phyloP scores from a whole-genome alignment of 306 rosid genomes.

The Cucurbita pepo region DNA sequence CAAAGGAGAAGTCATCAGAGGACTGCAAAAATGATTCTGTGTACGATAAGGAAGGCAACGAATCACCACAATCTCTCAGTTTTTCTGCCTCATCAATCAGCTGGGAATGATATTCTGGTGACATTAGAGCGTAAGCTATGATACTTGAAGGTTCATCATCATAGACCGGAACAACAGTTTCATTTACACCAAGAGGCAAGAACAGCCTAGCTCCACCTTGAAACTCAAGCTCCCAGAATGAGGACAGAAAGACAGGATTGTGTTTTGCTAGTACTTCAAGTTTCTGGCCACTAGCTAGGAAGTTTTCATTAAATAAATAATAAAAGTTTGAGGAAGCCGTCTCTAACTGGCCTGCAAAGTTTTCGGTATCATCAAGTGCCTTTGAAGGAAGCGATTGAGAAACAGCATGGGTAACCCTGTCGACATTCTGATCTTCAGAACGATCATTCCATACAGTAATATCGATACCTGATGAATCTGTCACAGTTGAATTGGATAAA shows the following conservation, averaged over 20 bases:
- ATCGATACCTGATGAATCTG: slow-evolving; percentile 24
- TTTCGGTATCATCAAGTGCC: slow-evolving; percentile 3
- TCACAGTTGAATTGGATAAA: slow-evolving; percentile 24
- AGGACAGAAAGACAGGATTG: slow-evolving; percentile 56
- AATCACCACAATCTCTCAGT: slow-evolving; percentile 37
- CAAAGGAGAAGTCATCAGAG: slow-evolving; percentile 42
- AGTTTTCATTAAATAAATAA: slow-evolving; percentile 3
- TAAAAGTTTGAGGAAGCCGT: background rate
- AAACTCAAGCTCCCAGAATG: slow-evolving; percentile 59
- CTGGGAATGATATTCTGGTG: slow-evolving; percentile 49
- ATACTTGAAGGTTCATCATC: slow-evolving; percentile 94
- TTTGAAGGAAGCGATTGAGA: background rate
- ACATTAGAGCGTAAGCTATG: slow-evolving; percentile 61
- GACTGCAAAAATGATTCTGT: slow-evolving; percentile 41
- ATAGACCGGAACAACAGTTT: slow-evolving; percentile 67
- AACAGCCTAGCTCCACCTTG: slow-evolving; percentile 77
- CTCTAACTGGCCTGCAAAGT: background rate
- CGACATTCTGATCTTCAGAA: background rate
- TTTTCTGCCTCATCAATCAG: slow-evolving; percentile 36
- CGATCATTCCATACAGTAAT: background rate
- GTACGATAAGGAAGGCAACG: slow-evolving; percentile 14
- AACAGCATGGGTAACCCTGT: background rate
- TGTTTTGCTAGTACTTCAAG: slow-evolving; percentile 35
- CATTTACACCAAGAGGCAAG: slow-evolving; percentile 65
- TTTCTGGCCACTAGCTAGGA: slow-evolving; percentile 43